These are phyloP conservation scores for Anethum foeniculum DNA, from an alignment of 140 eudicot species.

Conservation along the genomic window DNA sequence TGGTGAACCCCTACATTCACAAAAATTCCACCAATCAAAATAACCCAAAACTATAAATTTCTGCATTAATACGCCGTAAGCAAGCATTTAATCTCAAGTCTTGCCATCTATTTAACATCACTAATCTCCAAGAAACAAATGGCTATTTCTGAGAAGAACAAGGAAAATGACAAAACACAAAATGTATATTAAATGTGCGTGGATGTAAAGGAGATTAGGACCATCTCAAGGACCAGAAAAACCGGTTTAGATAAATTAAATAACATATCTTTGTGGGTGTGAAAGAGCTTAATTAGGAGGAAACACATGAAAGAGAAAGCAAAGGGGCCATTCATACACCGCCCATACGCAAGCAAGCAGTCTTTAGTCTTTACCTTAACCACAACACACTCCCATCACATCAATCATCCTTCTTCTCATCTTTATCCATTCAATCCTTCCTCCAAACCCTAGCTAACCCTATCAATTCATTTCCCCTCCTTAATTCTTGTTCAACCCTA, in stretches of 20 bases:
- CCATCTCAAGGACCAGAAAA: not conserved
- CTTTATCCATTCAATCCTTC: not conserved
- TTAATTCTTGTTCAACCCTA: not conserved
- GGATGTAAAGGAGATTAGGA: not conserved
- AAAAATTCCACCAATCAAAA: no score
- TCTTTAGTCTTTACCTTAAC: not conserved
- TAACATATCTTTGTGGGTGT: not conserved
- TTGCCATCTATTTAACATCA: not conserved
- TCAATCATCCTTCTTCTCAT: not conserved
- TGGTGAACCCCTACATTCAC: no score
- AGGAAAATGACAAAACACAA: not conserved
- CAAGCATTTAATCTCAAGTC: not conserved
- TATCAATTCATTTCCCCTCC: not conserved
- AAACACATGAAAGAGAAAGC: constrained; percentile 5
- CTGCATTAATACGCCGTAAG: no score
- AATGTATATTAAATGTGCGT: not conserved
- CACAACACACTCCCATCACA: not conserved
- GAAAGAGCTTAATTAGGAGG: not conserved
- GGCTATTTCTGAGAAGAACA: not conserved
- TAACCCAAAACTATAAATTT: no score
- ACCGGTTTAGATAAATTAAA: not conserved
- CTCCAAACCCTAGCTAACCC: constrained; percentile 2
- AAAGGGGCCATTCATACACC: not conserved
- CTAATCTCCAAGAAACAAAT: not conserved
- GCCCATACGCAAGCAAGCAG: not conserved